Evolutionary conservation across 345 rosid species (phyloP), one percentile per base, ranked within the genome.

Genomic region (Chamaenerion angustifolium): DNA sequence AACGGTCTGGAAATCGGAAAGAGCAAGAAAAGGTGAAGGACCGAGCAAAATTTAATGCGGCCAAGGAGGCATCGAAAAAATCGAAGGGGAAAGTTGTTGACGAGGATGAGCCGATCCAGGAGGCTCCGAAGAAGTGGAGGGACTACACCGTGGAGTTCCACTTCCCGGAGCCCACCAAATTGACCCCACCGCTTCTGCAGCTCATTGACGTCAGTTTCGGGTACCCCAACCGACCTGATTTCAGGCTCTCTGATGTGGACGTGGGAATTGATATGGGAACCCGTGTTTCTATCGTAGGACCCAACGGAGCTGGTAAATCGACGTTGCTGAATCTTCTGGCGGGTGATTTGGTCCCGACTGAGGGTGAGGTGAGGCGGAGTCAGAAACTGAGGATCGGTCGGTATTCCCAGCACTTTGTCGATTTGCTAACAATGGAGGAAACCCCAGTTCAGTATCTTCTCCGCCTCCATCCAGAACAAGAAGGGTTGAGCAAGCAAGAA

Each of bases 201-300:
- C 75, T 87, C 25, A 75, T 87, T 46, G 94, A 87, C 55, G 90
- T 87, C 56, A 87, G 85, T 68, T 92, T 92, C 72, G 63, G 85
- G 52, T 92, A 92, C 62, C 96, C 96, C 6, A 78, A 71, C 47
- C 68, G 98, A 14, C 68, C 68, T 19, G 96, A 92, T 61, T 87
- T 92, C 68, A 82, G 69, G 64, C 87, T 84, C 42, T 65, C 88
- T 0, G 60, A 84, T 59, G 88, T 92, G 50, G 98, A 92, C 68
- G 88, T 82, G 43, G 98, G 98, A 52, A 87, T 92, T 50, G 98
- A 92, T 69, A 87, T 92, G 98, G 96, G 95, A 49, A 87, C 98
- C 44, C 71, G 95, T 8, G 96, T 84, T 9, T 96, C 96, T 19
- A 87, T 87, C 23, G 88, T 83, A 49, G 98, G 98, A 56, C 95